Conservation (phyloP, 2,329 filamentous ascomycete genomes). For the Fusarium floridanum region DNA sequence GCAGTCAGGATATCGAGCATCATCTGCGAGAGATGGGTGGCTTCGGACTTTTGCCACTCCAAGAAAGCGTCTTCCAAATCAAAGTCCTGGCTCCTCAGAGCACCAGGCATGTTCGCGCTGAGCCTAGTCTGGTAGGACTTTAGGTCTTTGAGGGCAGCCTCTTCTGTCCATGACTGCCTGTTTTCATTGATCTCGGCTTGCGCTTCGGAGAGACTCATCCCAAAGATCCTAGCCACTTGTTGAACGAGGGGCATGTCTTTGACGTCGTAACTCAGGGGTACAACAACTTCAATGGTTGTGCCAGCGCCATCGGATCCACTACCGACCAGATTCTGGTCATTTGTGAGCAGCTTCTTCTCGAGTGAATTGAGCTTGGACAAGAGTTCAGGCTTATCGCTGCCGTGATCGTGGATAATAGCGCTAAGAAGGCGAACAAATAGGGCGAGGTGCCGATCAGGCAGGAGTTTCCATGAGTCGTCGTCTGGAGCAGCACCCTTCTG, state of each 20-base stretch:
- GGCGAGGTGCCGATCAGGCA: conserved; percentile 94
- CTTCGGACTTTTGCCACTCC: conserved; percentile 91
- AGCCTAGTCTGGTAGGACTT: conserved; percentile 94
- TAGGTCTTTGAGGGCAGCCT: conserved; percentile 88
- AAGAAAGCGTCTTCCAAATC: conserved; percentile 90
- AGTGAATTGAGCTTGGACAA: conserved; percentile 82
- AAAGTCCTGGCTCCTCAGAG: conserved; percentile 87
- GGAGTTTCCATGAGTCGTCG: conserved; percentile 90
- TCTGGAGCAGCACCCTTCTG: conserved; percentile 80
- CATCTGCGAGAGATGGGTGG: conserved; percentile 89
- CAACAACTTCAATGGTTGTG: conserved; percentile 80
- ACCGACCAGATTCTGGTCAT: conserved; percentile 84
- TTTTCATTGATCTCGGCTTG: conserved; percentile 90
- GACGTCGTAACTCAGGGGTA: conserved; percentile 89
- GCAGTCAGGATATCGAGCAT: conserved; percentile 91
- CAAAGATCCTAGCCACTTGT: conserved; percentile 88
- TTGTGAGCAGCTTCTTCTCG: conserved; percentile 92
- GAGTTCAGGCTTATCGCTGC: conserved; percentile 89
- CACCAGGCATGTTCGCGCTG: conserved; percentile 81
- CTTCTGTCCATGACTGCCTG: conserved; percentile 87
- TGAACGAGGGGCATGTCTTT: conserved; percentile 97
- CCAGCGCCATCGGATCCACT: conserved; percentile 51
- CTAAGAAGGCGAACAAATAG: conserved; percentile 91
- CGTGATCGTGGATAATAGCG: conserved; percentile 83
- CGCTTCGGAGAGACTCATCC: conserved; percentile 80